Percentiles rank a stretch among this genome's conserved stretches.
phyloP scores from a whole-genome alignment of 768 basidiomycete species.

The Brasilioporus rufonigricans region DNA sequence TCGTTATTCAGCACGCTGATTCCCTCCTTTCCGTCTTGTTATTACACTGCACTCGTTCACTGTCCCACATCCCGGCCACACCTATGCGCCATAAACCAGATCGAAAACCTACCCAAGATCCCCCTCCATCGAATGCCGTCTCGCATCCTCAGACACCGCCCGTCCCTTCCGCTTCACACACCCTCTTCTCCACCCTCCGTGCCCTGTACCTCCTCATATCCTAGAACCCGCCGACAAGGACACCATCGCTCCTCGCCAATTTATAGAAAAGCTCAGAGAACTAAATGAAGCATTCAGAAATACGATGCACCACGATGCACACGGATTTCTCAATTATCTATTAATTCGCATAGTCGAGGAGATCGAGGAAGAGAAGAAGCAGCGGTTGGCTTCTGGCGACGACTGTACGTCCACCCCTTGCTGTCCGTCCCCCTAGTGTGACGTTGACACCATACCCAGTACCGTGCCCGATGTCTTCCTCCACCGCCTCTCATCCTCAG shows the following conservation, averaged over 20 bases:
- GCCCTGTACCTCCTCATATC: slow-evolving; percentile 88
- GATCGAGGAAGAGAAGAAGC: slow-evolving; percentile 69
- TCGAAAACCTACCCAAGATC: slow-evolving; percentile 37
- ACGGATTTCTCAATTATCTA: slow-evolving; percentile 95
- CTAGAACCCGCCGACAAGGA: slow-evolving; percentile 73
- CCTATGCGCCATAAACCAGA: slow-evolving; percentile 51
- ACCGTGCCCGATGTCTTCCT: slow-evolving; percentile 58
- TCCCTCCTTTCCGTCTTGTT: slow-evolving; percentile 36
- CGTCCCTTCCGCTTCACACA: slow-evolving; percentile 61
- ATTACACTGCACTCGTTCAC: slow-evolving; percentile 20
- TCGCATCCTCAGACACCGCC: slow-evolving; percentile 37
- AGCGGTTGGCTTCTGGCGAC: slow-evolving; percentile 46
- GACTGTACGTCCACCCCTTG: slow-evolving; percentile 53
- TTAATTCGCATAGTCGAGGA: slow-evolving; percentile 94
- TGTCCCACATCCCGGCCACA: slow-evolving; percentile 28
- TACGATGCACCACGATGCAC: slow-evolving; percentile 96
- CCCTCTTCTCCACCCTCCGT: slow-evolving; percentile 88
- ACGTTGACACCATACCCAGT: slow-evolving; percentile 38
- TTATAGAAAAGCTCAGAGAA: slow-evolving; percentile 92
- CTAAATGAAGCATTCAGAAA: slow-evolving; percentile 89
- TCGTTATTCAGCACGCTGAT: slow-evolving; percentile 71
- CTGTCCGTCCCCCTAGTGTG: slow-evolving; percentile 2
- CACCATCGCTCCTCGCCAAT: slow-evolving; percentile 83
- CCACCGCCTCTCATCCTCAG: slow-evolving; percentile 42
- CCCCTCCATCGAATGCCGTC: slow-evolving; percentile 25